A percentile compares a stretch with the other conserved stretches of the same genome.
Conservation (phyloP, 371 early-diverging fungal genomes). For the Mortierella sp. region DNA sequence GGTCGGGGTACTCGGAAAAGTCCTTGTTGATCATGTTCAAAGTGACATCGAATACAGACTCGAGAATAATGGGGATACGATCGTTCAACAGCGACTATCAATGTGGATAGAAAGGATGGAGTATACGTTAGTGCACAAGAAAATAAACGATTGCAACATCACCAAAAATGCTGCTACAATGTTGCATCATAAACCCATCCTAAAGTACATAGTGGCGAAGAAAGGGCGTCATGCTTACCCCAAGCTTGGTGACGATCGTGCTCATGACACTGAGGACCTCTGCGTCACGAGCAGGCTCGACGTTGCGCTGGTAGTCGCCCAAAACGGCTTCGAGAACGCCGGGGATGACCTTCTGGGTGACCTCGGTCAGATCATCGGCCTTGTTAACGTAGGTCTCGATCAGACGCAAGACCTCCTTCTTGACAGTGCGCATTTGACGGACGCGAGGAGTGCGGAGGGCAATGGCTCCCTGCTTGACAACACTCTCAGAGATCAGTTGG, state of each 20-base stretch:
- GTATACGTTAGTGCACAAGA: not conserved
- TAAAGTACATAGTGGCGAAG: slow-evolving; percentile 39
- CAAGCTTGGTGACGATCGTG: slow-evolving; percentile 84
- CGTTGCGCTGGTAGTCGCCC: slow-evolving; percentile 87
- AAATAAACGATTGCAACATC: not conserved
- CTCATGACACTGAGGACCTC: slow-evolving; percentile 95
- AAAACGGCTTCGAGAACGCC: slow-evolving; percentile 94
- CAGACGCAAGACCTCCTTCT: slow-evolving; percentile 93
- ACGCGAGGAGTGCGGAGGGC: slow-evolving; percentile 94
- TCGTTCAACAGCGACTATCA: slow-evolving; percentile 79
- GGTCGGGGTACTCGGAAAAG: slow-evolving; percentile 97
- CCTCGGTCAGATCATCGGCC: slow-evolving; percentile 83
- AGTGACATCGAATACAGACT: slow-evolving; percentile 95
- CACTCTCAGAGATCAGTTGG: slow-evolving; percentile 82
- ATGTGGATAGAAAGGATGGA: not conserved
- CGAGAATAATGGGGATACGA: slow-evolving; percentile 87
- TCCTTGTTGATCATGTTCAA: slow-evolving; percentile 98
- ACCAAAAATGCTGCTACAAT: not conserved
- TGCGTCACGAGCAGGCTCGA: slow-evolving; percentile 91
- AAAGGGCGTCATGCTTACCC: slow-evolving; percentile 65
- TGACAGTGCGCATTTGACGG: slow-evolving; percentile 92
- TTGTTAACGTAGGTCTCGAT: slow-evolving; percentile 89
- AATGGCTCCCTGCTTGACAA: slow-evolving; percentile 83
- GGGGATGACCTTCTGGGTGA: slow-evolving; percentile 87
- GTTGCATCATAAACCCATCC: not conserved